Percentiles rank a stretch among this genome's conserved stretches.
These are phyloP conservation scores for Chlorella sp. DNA, from an alignment of 139 green algal genomes.

Conservation along the genomic window DNA sequence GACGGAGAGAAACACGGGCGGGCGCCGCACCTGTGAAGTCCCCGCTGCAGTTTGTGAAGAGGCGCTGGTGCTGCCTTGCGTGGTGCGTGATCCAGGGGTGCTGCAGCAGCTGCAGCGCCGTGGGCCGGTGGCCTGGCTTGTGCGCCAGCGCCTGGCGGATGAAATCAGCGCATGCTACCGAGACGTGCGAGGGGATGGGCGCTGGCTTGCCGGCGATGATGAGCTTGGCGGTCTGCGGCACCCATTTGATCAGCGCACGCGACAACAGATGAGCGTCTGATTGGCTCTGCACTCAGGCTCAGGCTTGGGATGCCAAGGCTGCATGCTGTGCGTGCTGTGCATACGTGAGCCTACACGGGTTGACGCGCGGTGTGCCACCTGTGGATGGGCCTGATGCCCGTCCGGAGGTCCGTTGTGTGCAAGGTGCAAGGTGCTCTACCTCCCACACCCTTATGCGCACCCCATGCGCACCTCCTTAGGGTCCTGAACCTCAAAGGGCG, in stretches of 20 bases:
- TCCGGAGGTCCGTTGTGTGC: constrained; percentile 16
- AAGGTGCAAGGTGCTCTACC: no score
- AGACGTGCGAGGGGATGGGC: constrained; percentile 18
- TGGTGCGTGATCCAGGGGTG: constrained; percentile 47
- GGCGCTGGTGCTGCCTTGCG: not conserved
- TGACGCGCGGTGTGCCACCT: not conserved
- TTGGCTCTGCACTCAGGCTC: no score
- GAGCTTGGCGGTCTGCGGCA: constrained; percentile 5
- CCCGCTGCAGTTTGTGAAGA: not conserved
- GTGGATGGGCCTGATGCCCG: constrained; percentile 9
- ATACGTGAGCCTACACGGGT: not conserved
- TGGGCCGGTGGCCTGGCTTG: constrained; percentile 30
- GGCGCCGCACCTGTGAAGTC: not conserved
- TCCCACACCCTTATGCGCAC: no score
- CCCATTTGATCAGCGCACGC: no score
- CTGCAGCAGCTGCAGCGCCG: constrained; percentile 47
- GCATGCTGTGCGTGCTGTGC: not conserved
- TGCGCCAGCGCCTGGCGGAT: constrained; percentile 52
- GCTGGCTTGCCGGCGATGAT: constrained; percentile 2
- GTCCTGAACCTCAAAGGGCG: constrained; percentile 42
- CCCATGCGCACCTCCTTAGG: constrained; percentile 17
- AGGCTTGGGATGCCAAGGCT: not conserved
- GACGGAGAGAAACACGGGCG: no score
- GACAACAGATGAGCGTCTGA: no score
- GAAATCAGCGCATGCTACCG: constrained; percentile 37